phyloP scores from a whole-genome alignment of 2,329 filamentous ascomycete species.

The Blumeria graminis region DNA sequence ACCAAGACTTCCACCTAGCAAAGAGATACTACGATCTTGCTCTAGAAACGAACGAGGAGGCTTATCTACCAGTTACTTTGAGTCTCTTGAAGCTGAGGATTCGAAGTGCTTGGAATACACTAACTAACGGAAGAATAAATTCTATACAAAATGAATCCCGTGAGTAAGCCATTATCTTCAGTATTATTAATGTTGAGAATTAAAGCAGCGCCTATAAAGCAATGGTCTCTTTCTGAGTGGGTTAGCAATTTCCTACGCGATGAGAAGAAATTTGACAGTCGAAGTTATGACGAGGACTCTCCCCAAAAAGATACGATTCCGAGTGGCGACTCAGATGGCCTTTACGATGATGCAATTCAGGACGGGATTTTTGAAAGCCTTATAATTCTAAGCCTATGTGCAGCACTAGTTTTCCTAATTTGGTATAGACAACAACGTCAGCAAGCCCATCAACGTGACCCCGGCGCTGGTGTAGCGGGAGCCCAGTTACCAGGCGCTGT shows the following conservation, averaged over 20 bases:
- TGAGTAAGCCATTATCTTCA: constrained; percentile 22
- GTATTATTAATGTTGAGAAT: constrained; percentile 12
- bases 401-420: constrained; percentile 50
- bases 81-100: constrained; percentile 65
- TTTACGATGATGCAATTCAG: constrained; percentile 39
- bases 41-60: constrained; percentile 73
- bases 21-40: constrained; percentile 92
- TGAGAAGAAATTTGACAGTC: constrained; percentile 31
- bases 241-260: constrained; percentile 62
- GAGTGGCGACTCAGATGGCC: constrained; percentile 28
- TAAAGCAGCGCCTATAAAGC: constrained; percentile 35
- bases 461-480: constrained; percentile 16
- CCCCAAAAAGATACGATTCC: constrained; percentile 24
- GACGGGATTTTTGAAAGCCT: constrained; percentile 67
- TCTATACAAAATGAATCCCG: constrained; percentile 75
- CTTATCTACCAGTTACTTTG: constrained; percentile 77
- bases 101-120: constrained; percentile 80
- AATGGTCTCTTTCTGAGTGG: constrained; percentile 69
- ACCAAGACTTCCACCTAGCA: constrained; percentile 89
- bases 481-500: constrained; percentile 14
- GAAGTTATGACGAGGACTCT: constrained; percentile 23
- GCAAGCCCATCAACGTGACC: constrained; percentile 23
- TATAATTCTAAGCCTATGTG: constrained; percentile 56
- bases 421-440: constrained; percentile 59
- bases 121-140: constrained; percentile 77